Evolutionary conservation across 2,329 filamentous ascomycete genomes (phyloP).

Genomic region (Ceratocystiopsis brevicomis): DNA sequence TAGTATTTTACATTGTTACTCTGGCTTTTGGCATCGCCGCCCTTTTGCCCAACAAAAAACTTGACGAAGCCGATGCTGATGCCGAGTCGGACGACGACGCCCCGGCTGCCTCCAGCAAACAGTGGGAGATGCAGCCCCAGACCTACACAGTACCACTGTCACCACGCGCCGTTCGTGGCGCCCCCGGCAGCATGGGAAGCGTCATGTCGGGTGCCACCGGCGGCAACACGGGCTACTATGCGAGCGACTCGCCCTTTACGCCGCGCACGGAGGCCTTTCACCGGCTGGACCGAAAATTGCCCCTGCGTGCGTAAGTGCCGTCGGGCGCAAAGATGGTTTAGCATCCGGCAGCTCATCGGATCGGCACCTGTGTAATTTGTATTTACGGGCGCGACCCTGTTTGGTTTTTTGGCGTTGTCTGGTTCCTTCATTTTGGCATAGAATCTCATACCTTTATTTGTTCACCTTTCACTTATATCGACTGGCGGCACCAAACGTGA

Average conservation of each 20-base stretch:
- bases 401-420: not conserved
- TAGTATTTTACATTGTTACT: constrained; percentile 40
- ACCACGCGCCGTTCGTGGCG: not conserved
- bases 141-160: constrained; percentile 1
- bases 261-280: constrained; percentile 32
- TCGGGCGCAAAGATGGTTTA: too few relatives aligned
- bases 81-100: constrained; percentile 19
- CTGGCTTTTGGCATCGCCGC: constrained; percentile 39
- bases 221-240: too few relatives aligned
- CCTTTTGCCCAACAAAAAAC: constrained; percentile 35
- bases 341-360: too few relatives aligned
- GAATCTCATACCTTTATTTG: too few relatives aligned
- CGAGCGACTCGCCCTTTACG: constrained; percentile 4
- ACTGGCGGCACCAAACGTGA: constrained; percentile 48
- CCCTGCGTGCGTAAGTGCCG: constrained; percentile 20
- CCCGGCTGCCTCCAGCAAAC: constrained; percentile 17
- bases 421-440: too few relatives aligned
- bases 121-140: constrained; percentile 27
- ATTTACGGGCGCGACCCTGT: too few relatives aligned
- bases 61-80: constrained; percentile 26
- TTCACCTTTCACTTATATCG: too few relatives aligned
- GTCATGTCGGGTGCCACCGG: not conserved
- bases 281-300: constrained; percentile 38
- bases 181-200: too few relatives aligned
- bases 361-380: too few relatives aligned